Evolutionary conservation across 2,329 filamentous ascomycete species (phyloP), one percentile per base, ranked within the genome.

Genomic region (Magnaporthales sp.): DNA sequence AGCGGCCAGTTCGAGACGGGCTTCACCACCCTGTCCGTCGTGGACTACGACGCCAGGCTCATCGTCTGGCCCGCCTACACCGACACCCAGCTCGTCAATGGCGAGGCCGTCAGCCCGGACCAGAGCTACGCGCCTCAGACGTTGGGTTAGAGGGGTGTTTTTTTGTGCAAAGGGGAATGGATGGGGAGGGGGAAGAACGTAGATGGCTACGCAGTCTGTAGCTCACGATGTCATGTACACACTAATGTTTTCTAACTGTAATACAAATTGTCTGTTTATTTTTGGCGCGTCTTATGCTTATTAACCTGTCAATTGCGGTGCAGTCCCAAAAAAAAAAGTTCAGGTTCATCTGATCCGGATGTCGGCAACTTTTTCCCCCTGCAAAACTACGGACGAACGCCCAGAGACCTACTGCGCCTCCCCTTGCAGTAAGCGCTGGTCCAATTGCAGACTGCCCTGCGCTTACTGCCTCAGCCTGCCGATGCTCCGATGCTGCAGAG

Each of bases 21-120:
- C 70, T 86, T 86, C 78, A 86, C 83, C 27, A 84, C 81, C 22
- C 74, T 86, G 26, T 77, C 80, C 24, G 80, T 86, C 66, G 78
- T 81, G 63, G 76, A 84, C 74, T 74, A 77, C 69, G 69, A 70
- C 63, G 73, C 77, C 70, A 75, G 74, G 63, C 75, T 78, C 68
- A 85, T 86, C 67, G 73, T 79, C 68, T 86, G 77, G 75, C 83
- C 84, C 31, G 77, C 80, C 56, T 87, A 86, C 72, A 83, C 78
- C 71, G 84, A 86, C 71, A 77, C 75, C 65, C 77, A 85, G 75
- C 76, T 86, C 24, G 74, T 72, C 11, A 73, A 70, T 56, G 82
- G 80, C 63, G 72, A 76, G 65, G 77, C 78, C 32, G 82, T 85
- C 69, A 78, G 74, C 65, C 83, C 83, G 22, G 78, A 85, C 75